Base-by-base conservation (phyloP, 805 yeast species). In the Kregervanrija fluxuum region DNA sequence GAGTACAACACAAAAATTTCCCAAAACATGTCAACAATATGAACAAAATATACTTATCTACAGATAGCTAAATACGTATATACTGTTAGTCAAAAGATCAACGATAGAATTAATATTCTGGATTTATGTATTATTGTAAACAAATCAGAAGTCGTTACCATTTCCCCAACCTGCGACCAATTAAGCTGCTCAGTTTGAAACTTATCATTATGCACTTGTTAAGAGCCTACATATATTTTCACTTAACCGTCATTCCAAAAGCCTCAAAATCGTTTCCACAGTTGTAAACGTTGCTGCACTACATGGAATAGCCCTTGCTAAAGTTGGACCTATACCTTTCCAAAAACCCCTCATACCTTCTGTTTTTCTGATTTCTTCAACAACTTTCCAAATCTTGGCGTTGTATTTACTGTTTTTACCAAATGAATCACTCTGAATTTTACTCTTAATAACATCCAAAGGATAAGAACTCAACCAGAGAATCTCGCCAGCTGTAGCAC, bases 221-320 rank as follows among this genome's bases (percentile, higher is more conserved):
- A 4, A 17, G 5, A 13, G 15, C 35, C 35, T 14, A 33, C 35
- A n/a, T 33, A 33, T 33, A 13, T 4, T 14, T 5, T 33, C 9
- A 33, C 35, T 13, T 9, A 14, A 6, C 8, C 6, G 8, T 22
- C 28, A 79, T 5, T 76, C 78, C 66, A 80, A 60, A 11, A 74
- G 35, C 41, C 91, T 63, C 48, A 83, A 60, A 0, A 87, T 81
- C 45, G 77, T 65, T 55, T 83, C 91, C 2, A 83, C 90, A 11
- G 83, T 77, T 2, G 89, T 85, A 68, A 83, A 83, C 0, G 91
- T 83, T 12, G 85, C 85, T 1, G 90, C 85, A 56, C 80, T 73
- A 52, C 82, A 76, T 4, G 85, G 85, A 35, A 77, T 70, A 0
- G 85, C 85, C 54, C 85, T 68, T 4, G 77, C 47, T 36, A 79